Percentiles rank a stretch among this genome's conserved stretches.
phyloP scores from a whole-genome alignment of 2,329 filamentous ascomycete species.

The Periconia macrospinosa region DNA sequence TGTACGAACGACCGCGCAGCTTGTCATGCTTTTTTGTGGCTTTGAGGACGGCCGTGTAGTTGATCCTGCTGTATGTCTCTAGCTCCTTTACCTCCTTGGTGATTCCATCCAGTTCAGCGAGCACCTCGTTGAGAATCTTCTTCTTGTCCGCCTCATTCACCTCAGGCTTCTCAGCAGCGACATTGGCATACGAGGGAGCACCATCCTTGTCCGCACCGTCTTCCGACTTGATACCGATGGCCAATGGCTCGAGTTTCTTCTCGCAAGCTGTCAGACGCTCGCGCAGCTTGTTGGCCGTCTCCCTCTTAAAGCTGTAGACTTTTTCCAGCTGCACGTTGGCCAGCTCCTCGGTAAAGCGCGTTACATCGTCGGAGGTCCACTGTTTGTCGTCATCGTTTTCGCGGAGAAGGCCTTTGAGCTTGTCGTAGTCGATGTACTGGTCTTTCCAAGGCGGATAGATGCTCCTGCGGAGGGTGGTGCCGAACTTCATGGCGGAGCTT shows the following conservation, averaged over 20 bases:
- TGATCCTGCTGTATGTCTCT: conserved; percentile 92
- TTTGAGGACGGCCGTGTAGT: conserved; percentile 97
- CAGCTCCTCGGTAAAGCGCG: conserved; percentile 89
- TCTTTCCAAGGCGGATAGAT: conserved; percentile 87
- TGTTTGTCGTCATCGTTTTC: conserved; percentile 64
- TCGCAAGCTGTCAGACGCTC: conserved; percentile 76
- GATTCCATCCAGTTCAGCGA: conserved; percentile 81
- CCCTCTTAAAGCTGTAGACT: conserved; percentile 84
- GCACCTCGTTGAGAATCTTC: conserved; percentile 67
- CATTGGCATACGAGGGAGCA: conserved; percentile 16
- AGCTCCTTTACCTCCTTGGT: conserved; percentile 90
- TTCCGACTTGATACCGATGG: conserved; percentile 38
- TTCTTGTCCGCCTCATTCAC: conserved; percentile 46
- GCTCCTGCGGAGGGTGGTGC: conserved; percentile 78
- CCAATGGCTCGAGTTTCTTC: conserved; percentile 63
- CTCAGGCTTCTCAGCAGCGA: conserved; percentile 26
- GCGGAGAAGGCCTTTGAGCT: conserved; percentile 85
- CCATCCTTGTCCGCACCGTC: conserved; percentile 22
- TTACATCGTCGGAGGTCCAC: conserved; percentile 96
- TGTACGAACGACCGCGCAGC: conserved; percentile 83
- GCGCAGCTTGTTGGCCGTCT: conserved; percentile 78
- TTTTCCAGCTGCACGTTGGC: conserved; percentile 95
- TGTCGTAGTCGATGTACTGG: conserved; percentile 93
- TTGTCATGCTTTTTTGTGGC: conserved; percentile 99
- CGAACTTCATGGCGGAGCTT: conserved; percentile 79